Conservation (phyloP, 2,329 filamentous ascomycete species). For the Scedosporium boydii region DNA sequence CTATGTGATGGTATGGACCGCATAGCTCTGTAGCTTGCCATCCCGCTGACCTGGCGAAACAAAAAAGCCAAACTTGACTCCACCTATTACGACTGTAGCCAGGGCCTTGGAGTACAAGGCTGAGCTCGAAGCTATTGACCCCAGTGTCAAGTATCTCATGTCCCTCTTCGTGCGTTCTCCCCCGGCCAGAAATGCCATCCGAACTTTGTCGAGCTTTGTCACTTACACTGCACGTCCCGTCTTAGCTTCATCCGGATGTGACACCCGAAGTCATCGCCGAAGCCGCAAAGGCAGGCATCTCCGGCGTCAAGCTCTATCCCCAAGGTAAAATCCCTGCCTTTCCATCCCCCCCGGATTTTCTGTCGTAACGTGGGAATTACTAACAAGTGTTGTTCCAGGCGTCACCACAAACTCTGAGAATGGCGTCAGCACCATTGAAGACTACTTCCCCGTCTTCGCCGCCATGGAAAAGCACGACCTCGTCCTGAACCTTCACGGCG, state of each 20-base stretch:
- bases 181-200: too few species aligned
- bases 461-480: conserved; percentile 80
- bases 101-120: conserved; percentile 58
- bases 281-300: conserved; percentile 62
- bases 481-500: conserved; percentile 89
- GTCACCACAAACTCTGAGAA: conserved; percentile 58
- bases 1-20: conserved; percentile 26
- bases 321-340: conserved; percentile 21
- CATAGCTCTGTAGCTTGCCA: conserved; percentile 10
- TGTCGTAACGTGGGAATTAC: conserved; percentile 7
- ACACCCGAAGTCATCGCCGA: conserved; percentile 62
- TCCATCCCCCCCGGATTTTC: not conserved
- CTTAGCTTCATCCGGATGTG: conserved; percentile 46
- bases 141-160: conserved; percentile 62
- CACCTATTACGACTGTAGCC: conserved; percentile 39
- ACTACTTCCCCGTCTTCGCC: conserved; percentile 72
- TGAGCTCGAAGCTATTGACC: conserved; percentile 49
- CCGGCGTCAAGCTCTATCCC: conserved; percentile 64
- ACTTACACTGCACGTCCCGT: conserved; percentile 7
- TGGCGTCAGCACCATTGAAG: conserved; percentile 60
- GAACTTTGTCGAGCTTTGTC: not conserved
- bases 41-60: too few species aligned
- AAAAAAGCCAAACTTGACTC: conserved; percentile 18
- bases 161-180: conserved; percentile 46
- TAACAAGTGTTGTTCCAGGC: conserved; percentile 22